phyloP scores from a whole-genome alignment of 768 basidiomycete genomes.

The Suillus sp. region DNA sequence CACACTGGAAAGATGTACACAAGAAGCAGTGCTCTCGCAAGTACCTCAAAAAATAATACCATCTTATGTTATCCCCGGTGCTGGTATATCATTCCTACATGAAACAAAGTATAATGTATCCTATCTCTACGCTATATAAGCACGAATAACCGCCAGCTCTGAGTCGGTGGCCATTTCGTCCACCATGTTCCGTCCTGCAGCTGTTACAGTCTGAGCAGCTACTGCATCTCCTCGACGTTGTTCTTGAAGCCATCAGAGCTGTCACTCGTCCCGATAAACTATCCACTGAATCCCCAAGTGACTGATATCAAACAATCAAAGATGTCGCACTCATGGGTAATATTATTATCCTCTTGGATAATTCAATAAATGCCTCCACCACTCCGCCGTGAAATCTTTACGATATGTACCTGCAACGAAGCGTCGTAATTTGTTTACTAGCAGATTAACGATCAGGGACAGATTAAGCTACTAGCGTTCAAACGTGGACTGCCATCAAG shows the following conservation, averaged over 20 bases:
- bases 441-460: not conserved
- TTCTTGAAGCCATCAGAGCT: no score
- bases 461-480: not conserved
- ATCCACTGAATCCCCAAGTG: not conserved
- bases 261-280: not conserved
- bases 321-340: not conserved
- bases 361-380: not conserved
- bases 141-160: not conserved
- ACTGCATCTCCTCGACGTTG: no score
- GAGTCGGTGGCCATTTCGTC: not conserved
- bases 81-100: not conserved
- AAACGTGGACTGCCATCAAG: not conserved
- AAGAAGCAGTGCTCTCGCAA: conserved; percentile 21
- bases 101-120: not conserved
- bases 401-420: not conserved
- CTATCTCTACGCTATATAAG: not conserved
- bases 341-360: no score
- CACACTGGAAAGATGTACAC: conserved; percentile 26
- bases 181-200: not conserved
- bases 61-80: not conserved
- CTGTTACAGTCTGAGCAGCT: no score
- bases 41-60: conserved; percentile 9
- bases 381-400: not conserved
- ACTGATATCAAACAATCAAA: not conserved
- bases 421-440: no score